Percentiles rank a stretch among this genome's conserved stretches.
These are phyloP conservation scores for Ascochyta rabiei DNA, from an alignment of 2,329 filamentous ascomycete genomes.

Conservation along the genomic window DNA sequence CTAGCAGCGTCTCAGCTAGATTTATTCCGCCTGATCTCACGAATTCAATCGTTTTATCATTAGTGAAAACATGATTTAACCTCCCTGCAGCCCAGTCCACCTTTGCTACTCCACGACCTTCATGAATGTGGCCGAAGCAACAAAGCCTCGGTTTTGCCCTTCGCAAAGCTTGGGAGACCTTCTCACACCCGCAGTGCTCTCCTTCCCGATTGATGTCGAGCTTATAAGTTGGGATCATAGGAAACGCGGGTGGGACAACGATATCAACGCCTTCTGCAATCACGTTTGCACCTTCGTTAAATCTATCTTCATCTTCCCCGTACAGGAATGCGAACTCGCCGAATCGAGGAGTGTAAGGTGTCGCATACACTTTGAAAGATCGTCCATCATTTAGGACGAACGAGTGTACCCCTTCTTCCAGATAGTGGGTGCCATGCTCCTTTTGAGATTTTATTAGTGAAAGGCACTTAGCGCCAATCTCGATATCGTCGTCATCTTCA, in stretches of 20 bases:
- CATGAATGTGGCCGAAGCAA: constrained; percentile 67
- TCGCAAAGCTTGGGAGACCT: constrained; percentile 57
- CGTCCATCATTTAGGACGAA: constrained; percentile 56
- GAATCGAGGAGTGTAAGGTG: constrained; percentile 52
- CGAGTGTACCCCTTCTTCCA: constrained; percentile 57
- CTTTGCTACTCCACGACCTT: constrained; percentile 41
- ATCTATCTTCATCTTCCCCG: constrained; percentile 12
- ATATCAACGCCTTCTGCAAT: constrained; percentile 56
- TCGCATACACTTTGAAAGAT: constrained; percentile 57
- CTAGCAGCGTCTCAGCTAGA: neutral
- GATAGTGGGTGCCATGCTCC: constrained; percentile 52
- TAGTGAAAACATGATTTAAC: neutral
- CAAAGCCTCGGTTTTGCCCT: constrained; percentile 58
- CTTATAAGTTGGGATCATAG: constrained; percentile 38
- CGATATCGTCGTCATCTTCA: constrained; percentile 33
- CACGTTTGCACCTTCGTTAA: constrained; percentile 2
- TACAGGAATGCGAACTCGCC: constrained; percentile 20
- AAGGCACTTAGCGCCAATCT: constrained; percentile 15
- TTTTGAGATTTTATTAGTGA: constrained; percentile 13
- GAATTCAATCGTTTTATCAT: too few relatives aligned
- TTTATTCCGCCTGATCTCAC: neutral
- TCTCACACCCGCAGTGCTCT: constrained; percentile 59
- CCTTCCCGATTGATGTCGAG: constrained; percentile 52
- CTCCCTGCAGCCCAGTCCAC: neutral
- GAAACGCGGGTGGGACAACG: constrained; percentile 57